phyloP scores from a whole-genome alignment of 176 grass and related monocot genomes.

The Aegilops sharonensis region DNA sequence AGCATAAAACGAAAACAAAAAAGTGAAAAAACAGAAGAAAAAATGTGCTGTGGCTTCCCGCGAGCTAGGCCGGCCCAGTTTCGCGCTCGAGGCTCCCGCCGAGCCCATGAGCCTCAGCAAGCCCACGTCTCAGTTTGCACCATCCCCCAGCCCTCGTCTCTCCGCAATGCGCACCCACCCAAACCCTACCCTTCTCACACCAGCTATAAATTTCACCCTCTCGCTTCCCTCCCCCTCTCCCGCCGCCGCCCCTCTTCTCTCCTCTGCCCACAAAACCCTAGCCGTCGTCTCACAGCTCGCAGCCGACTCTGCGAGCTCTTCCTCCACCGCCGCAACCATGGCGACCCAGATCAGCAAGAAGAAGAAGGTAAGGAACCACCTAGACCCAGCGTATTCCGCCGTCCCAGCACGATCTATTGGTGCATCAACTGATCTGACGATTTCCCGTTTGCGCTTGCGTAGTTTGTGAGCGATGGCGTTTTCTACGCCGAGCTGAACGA shows the following conservation, averaged over 20 bases:
- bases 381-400: background rate
- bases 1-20: too few species aligned
- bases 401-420: background rate
- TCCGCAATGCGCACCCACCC: background rate
- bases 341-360: constrained; percentile 93
- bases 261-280: constrained; percentile 35
- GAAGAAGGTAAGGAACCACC: constrained; percentile 60
- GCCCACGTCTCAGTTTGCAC: background rate
- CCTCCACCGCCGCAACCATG: constrained; percentile 42
- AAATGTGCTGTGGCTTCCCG: too few species aligned
- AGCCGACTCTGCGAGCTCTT: constrained; percentile 23
- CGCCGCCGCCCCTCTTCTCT: constrained; percentile 30
- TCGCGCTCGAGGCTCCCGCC: too few species aligned
- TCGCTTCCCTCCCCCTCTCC: background rate
- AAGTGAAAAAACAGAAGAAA: too few species aligned
- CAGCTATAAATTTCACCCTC: background rate
- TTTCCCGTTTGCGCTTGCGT: background rate
- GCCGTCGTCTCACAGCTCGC: background rate
- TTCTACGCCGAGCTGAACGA: constrained; percentile 86
- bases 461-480: constrained; percentile 83
- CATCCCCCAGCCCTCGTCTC: too few species aligned
- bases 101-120: too few species aligned
- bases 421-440: constrained; percentile 10
- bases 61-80: too few species aligned
- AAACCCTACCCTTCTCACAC: constrained; percentile 35